Base-by-base conservation (phyloP, 257 asterid species). In the Rubia yunnanensis region DNA sequence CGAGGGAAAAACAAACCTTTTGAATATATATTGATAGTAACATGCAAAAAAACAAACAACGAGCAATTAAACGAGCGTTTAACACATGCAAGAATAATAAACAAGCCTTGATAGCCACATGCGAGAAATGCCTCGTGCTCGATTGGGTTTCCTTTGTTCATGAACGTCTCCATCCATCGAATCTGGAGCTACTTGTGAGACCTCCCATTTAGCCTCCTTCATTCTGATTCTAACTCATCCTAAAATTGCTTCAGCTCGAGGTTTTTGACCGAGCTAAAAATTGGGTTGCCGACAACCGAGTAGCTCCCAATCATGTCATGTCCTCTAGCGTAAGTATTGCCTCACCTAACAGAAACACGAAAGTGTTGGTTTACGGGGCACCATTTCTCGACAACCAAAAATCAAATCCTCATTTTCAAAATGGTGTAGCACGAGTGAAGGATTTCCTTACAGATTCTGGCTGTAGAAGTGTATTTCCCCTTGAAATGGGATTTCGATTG, bases 121-220 rank as follows among this genome's bases (percentile, higher is more conserved):
- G 78, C 60, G 0, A 80, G 78, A 73, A 80, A 83, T 3, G 88
- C 83, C 49, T 75, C 82, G 46, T 83, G 88, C 68, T 83, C 88
- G 6, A 65, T 7, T 5, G 22, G 32, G 3, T 48, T 67, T 2
- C 72, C 80, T n/a, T n/a, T n/a, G 1, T 34, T 41, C 77, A 73
- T 83, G 68, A 78, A 83, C 13, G 4, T 49, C 0, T 30, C 8
- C 66, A 80, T 8, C 85, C 85, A 83, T 11, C 44, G 34, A 17
- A 5, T 7, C 36, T 77, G 80, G 14, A 18, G 6, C 22, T 36
- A 41, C 9, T 27, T 66, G 8, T 55, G 69, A 44, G n/a, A 15
- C 18, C 48, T 39, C 5, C 6, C 15, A n/a, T n/a, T 20, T 18
- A 5, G 6, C 9, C 10, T 69, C 31, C 38, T 50, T 68, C 28